A percentile compares a stretch with the other conserved stretches of the same genome.
These are phyloP conservation scores for Galeopsis tetrahit DNA, from an alignment of 257 asterid genomes.

Conservation along the genomic window DNA sequence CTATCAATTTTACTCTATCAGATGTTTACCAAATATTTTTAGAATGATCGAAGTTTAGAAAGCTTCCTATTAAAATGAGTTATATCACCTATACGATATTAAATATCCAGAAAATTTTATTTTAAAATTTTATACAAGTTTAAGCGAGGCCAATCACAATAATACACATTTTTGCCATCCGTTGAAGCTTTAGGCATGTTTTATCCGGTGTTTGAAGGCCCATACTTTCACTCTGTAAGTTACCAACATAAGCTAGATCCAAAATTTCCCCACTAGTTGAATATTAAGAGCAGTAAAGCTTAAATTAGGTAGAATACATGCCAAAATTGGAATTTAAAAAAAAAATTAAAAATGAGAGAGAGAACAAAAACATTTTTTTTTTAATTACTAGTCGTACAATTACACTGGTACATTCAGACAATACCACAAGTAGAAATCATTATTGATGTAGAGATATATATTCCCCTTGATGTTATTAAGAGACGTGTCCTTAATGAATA, in stretches of 20 bases:
- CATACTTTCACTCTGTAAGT: neutral
- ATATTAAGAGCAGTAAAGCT: neutral
- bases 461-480: too few relatives aligned
- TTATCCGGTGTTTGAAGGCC: neutral
- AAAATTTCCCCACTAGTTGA: neutral
- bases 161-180: neutral
- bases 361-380: neutral
- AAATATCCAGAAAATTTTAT: neutral
- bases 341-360: neutral
- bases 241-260: slow-evolving; percentile 6
- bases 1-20: neutral
- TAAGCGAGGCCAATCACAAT: neutral
- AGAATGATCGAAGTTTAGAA: neutral
- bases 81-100: neutral
- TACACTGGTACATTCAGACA: neutral
- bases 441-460: too few relatives aligned
- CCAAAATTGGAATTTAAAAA: neutral
- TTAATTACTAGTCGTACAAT: neutral
- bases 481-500: too few relatives aligned
- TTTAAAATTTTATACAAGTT: slow-evolving; percentile 7
- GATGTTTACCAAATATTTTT: slow-evolving; percentile 12
- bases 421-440: neutral
- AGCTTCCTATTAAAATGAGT: neutral
- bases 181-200: neutral
- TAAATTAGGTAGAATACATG: neutral